Base-by-base conservation (phyloP, 2,329 filamentous ascomycete genomes). In the Alternaria sp. region DNA sequence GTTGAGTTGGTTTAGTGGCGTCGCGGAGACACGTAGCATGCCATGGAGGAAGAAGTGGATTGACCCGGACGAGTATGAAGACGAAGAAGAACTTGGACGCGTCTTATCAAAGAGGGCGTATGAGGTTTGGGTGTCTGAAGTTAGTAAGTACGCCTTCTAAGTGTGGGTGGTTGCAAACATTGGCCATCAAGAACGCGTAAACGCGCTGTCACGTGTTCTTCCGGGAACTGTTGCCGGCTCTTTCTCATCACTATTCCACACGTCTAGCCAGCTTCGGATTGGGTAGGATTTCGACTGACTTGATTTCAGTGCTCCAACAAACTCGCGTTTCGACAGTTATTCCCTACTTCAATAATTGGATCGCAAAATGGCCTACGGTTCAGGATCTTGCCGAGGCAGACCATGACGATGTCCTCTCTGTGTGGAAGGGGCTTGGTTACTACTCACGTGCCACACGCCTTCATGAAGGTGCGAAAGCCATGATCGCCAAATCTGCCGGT, bases 111-210 rank as follows among this genome's bases (percentile, higher is more conserved):
- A 78, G 30, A 83, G 87, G 48, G 87, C 87, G 2, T 89, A 89
- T 76, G 83, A 89, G 72, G 87, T 89, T 47, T 89, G 87, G 86
- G 88, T 89, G 70, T 87, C 84, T 69, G 87, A 89, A 77, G 85
- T 89, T 66, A 89, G 75, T 77, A 63, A 74, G 75, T 77, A 18
- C 5, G 20, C n/a, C 16, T 47, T 26, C 7, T 36, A 26, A 1
- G 11, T 30, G 49, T 30, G 30, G 20, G 28, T 4, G 3, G 28
- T 41, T 7, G 22, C 20, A 14, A 41, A 46, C 32, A 22, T 43
- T 30, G 39, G 34, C 22, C 32, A 34, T n/a, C 22, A 2, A 12
- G 12, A 42, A 48, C 52, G 39, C 47, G 34, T n/a, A 38, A 51
- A 61, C 62, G 63, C 65, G 62, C 16, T 22, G 43, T 68, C 64